These are phyloP conservation scores for Solanum lignicaule DNA, from an alignment of 257 asterid genomes.

Conservation along the genomic window DNA sequence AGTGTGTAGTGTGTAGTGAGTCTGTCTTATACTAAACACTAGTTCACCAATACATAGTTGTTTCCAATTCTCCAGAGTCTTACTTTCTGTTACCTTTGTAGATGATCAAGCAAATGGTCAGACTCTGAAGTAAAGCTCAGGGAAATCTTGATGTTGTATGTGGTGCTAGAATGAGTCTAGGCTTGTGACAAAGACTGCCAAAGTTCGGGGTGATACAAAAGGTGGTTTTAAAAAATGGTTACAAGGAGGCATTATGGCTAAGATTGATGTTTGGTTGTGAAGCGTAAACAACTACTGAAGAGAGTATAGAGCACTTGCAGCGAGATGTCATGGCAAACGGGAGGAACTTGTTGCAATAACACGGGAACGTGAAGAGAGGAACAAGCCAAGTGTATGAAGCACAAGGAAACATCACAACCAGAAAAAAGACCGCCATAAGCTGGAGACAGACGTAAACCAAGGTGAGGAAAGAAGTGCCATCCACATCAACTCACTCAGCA, in stretches of 20 bases:
- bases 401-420: background rate
- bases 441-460: background rate
- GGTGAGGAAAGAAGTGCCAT: background rate
- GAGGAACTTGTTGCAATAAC: background rate
- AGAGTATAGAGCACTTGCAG: background rate
- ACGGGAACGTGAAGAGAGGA: background rate
- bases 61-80: background rate
- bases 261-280: background rate
- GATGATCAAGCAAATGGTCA: background rate
- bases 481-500: background rate
- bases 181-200: background rate
- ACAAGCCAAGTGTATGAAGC: background rate
- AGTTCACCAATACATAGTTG: background rate
- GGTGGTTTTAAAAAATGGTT: background rate
- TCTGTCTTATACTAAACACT: background rate
- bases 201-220: background rate
- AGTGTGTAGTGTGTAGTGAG: background rate
- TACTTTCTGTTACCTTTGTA: background rate
- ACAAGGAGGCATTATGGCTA: background rate
- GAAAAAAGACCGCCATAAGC: background rate
- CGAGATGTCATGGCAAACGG: background rate
- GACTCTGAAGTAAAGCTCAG: background rate
- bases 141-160: background rate
- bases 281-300: background rate
- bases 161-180: background rate